Base-by-base conservation (phyloP, 2,329 filamentous ascomycete species). In the Cladosporium sp. region DNA sequence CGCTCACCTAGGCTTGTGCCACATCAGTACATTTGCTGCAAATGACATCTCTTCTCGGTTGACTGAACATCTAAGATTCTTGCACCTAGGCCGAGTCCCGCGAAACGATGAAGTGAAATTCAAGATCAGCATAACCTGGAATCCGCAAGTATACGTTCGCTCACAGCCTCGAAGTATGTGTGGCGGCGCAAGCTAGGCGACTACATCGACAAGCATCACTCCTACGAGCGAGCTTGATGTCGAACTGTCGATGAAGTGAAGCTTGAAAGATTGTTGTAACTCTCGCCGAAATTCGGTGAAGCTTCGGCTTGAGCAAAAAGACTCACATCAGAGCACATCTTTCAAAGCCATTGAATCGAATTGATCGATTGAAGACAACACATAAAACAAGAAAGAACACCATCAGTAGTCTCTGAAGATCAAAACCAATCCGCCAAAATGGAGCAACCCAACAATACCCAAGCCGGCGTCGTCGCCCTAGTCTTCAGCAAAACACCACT, bases 391-490 rank as follows among this genome's bases (percentile, higher is more conserved):
- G 5, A 46, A 11, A 4, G 5, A 3, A 46, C 3, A n/a, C 39
- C 2, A 21, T 2, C n/a, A 2, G 18, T 13, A 25, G 0, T 26
- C 3, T 16, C 23, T 8, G 6, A n/a, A 8, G 2, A 53, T 2
- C 18, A 11, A 8, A n/a, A 11, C 7, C 5, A 28, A 21, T 32
- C 18, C 14, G 2, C 18, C 3, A 54, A 18, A 32, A 54, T 61
- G 43, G 21, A 49, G 28, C 59, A 39, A 5, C 3, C 32, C 25
- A 46, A 25, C 49, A 21, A 36, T 1, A 56, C 58, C 14, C 59
- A 65, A 28, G 34, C 58, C 23, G 61, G 64, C 32, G 53, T 68
- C n/a, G 56, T 68, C 23, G 65, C 65, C 43, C 62, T 68, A 5
- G 53, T 67, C 34, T 68, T 68, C 51, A 48, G 63, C 48, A 64